Percentiles rank a stretch among this genome's conserved stretches.
phyloP scores from a whole-genome alignment of 2,329 filamentous ascomycete species.

The Colletotrichum sp. region DNA sequence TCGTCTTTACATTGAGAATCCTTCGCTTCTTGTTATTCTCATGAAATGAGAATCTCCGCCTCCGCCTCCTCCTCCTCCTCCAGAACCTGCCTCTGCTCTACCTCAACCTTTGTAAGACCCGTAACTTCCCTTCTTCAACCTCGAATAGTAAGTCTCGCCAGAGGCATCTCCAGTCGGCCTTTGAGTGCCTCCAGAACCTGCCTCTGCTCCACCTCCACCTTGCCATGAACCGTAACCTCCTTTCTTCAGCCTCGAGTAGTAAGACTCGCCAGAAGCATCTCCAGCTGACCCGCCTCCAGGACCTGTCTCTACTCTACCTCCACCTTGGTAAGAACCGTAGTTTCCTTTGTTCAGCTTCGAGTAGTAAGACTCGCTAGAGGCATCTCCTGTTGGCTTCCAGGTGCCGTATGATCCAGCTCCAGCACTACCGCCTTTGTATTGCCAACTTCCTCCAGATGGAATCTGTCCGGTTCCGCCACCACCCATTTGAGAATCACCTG shows the following conservation, averaged over 20 bases:
- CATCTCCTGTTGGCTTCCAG: background rate
- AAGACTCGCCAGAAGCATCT: background rate
- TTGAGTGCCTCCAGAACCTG: background rate
- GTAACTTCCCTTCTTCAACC: background rate
- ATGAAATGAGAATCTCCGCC: background rate
- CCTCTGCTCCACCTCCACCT: background rate
- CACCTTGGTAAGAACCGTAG: background rate
- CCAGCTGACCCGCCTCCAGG: background rate
- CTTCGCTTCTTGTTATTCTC: background rate
- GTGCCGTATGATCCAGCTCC: background rate
- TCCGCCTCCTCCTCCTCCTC: background rate
- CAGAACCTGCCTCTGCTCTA: background rate
- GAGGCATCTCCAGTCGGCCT: background rate
- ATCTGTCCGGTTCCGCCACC: background rate
- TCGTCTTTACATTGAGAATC: background rate
- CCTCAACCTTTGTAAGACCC: background rate
- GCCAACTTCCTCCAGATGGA: background rate
- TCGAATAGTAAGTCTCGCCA: background rate
- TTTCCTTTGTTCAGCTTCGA: background rate
- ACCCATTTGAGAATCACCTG: background rate
- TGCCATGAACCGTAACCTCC: background rate
- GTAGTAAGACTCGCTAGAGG: background rate
- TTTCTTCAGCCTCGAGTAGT: background rate
- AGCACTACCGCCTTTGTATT: background rate
- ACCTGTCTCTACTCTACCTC: background rate